phyloP scores from a whole-genome alignment of 2,329 filamentous ascomycete genomes.

The Microcera coccophila region DNA sequence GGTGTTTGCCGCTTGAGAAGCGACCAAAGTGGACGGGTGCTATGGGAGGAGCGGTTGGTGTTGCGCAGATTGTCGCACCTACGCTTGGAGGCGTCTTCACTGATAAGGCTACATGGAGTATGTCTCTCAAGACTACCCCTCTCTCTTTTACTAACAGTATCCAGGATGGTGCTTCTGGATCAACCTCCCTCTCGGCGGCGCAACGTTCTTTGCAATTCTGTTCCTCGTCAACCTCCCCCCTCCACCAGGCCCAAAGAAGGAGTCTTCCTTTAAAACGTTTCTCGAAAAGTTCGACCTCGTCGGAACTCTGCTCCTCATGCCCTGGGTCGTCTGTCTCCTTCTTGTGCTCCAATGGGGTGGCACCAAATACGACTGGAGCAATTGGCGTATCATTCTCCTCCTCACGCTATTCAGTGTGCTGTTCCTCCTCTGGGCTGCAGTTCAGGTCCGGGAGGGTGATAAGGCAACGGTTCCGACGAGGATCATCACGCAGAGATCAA shows the following conservation, averaged over 20 bases:
- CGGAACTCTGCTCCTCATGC: slow-evolving; percentile 22
- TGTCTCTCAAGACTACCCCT: neutral
- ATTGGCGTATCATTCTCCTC: slow-evolving; percentile 10
- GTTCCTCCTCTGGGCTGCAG: neutral
- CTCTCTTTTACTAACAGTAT: neutral
- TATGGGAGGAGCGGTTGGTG: neutral
- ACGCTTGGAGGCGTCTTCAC: slow-evolving; percentile 1
- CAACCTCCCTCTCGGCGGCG: slow-evolving; percentile 1
- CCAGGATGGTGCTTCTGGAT: slow-evolving; percentile 1
- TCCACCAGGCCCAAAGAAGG: neutral
- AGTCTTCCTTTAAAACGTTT: neutral
- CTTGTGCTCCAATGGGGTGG: slow-evolving; percentile 47
- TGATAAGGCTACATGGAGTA: slow-evolving; percentile 1
- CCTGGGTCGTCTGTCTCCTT: slow-evolving; percentile 40
- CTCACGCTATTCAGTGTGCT: neutral
- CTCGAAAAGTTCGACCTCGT: slow-evolving; percentile 13
- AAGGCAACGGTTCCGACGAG: neutral
- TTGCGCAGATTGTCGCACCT: neutral
- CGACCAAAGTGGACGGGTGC: slow-evolving; percentile 1
- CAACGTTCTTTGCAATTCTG: slow-evolving; percentile 1
- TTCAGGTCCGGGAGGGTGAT: neutral
- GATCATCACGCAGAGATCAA: neutral
- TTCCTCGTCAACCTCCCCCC: neutral
- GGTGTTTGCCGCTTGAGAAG: neutral
- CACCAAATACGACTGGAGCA: slow-evolving; percentile 24